Evolutionary conservation across 2,329 filamentous ascomycete genomes (phyloP), one percentile per base, ranked within the genome.

Genomic region (Clonostachys solani): DNA sequence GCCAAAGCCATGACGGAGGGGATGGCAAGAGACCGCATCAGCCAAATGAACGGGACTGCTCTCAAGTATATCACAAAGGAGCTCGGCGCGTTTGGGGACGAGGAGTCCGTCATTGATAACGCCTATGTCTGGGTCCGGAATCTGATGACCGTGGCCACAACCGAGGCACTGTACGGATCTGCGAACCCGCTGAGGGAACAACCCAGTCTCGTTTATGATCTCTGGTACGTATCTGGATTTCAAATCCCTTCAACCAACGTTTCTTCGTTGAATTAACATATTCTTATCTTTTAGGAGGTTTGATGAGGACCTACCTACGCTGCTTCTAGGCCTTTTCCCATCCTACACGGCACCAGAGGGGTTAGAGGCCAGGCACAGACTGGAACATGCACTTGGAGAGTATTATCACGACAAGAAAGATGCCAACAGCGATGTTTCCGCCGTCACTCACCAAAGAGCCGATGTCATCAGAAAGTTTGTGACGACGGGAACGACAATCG

Each of bases 101-200:
- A 37, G 7, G n/a, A 51, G 5, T 35, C 47, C 1, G 40, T 50
- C 5, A 54, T 65, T 7, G 51, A 61, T 1, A 60, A 67, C 16
- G 44, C 71, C 2, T 74, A 60, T 47, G 18, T 56, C 1, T 75
- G 69, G 69, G 40, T 72, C 4, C 60, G 66, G 8, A 47, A 64
- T 2, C 49, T 62, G 4, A 59, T 73, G 44, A 68, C 68, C 9
- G 49, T 62, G 15, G 67, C 71, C 1, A 68, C 68, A 0, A 59
- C 59, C 16, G 52, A 60, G 16, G 64, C 66, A 1, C 52, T 78
- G 33, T 74, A 66, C 43, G 74, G 74, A 4, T 60, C 65, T 1
- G 52, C 69, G 9, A 75, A 75, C 45, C 70, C 73, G 1, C 36
- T 57, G 6, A 49, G 48, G 0, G 5, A 38, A 2, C 45, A 54